Evolutionary conservation across 2,329 filamentous ascomycete genomes (phyloP).

Genomic region (Lizonia empirigonia): DNA sequence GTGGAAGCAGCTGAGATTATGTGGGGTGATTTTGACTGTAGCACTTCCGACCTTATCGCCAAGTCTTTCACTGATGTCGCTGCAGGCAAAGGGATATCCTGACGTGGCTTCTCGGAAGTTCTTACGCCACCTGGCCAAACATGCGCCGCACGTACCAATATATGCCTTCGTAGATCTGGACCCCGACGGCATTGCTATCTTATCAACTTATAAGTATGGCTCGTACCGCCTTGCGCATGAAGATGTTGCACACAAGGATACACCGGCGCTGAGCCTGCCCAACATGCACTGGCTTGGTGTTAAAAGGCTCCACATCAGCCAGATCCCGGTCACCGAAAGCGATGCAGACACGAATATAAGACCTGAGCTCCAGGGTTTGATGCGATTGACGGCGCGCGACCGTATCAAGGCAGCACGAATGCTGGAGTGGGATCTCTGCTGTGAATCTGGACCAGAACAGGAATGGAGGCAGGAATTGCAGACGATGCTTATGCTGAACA

Average conservation of each 20-base stretch:
- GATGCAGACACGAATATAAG: conserved; percentile 15
- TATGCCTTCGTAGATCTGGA: conserved; percentile 75
- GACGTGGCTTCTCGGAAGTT: conserved; percentile 74
- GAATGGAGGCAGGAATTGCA: conserved; percentile 66
- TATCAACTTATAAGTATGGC: conserved; percentile 74
- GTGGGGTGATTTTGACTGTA: conserved; percentile 74
- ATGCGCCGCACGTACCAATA: conserved; percentile 54
- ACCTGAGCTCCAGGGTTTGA: conserved; percentile 48
- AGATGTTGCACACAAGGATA: conserved; percentile 49
- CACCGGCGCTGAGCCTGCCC: conserved; percentile 48
- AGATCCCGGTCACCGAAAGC: conserved; percentile 20
- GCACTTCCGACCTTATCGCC: conserved; percentile 10
- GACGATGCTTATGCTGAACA: conserved; percentile 72
- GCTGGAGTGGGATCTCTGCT: conserved; percentile 53
- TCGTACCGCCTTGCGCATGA: conserved; percentile 69
- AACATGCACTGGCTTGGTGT: conserved; percentile 70
- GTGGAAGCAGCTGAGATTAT: conserved; percentile 57
- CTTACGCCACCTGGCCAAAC: conserved; percentile 55
- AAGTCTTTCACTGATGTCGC: background rate
- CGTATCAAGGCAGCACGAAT: conserved; percentile 62
- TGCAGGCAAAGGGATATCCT: conserved; percentile 79
- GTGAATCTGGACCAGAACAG: conserved; percentile 41
- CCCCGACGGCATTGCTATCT: conserved; percentile 75
- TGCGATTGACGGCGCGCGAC: conserved; percentile 62
- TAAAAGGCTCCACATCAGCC: conserved; percentile 42